Conservation (phyloP, 129 eudicot species). For the Centella asiatica region DNA sequence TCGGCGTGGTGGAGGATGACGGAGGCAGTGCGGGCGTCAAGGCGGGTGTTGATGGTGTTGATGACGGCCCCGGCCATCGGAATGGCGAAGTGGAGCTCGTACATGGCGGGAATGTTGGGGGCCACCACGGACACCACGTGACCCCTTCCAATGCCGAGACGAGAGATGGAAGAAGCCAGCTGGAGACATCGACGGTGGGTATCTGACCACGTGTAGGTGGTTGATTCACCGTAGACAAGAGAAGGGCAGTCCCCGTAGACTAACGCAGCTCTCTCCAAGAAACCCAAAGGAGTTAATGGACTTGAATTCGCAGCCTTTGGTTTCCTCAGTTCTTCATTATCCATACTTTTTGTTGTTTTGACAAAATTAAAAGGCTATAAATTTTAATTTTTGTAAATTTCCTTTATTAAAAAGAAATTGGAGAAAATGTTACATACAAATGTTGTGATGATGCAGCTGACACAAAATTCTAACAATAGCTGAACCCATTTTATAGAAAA, state of each 20-base stretch:
- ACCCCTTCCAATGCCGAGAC: slow-evolving; percentile 2
- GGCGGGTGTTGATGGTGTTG: slow-evolving; percentile 15
- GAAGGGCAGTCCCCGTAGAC: slow-evolving; percentile 16
- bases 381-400: too few species aligned
- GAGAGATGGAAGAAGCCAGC: slow-evolving; percentile 10
- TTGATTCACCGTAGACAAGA: slow-evolving; percentile 6
- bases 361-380: too few species aligned
- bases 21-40: slow-evolving; percentile 9
- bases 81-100: slow-evolving; percentile 17
- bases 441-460: too few species aligned
- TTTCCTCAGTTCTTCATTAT: too few species aligned
- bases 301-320: slow-evolving; percentile 15
- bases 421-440: too few species aligned
- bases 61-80: slow-evolving; percentile 19
- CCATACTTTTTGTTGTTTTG: too few species aligned
- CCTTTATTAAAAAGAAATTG: too few species aligned
- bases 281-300: slow-evolving; percentile 17
- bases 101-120: slow-evolving; percentile 17
- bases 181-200: slow-evolving; percentile 10
- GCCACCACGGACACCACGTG: slow-evolving; percentile 16
- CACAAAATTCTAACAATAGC: too few species aligned
- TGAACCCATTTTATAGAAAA: too few species aligned
- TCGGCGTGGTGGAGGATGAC: slow-evolving; percentile 14
- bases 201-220: slow-evolving; percentile 17
- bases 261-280: slow-evolving; percentile 17